These are phyloP conservation scores for Capronia coronata DNA, from an alignment of 2,329 filamentous ascomycete genomes.

Conservation along the genomic window DNA sequence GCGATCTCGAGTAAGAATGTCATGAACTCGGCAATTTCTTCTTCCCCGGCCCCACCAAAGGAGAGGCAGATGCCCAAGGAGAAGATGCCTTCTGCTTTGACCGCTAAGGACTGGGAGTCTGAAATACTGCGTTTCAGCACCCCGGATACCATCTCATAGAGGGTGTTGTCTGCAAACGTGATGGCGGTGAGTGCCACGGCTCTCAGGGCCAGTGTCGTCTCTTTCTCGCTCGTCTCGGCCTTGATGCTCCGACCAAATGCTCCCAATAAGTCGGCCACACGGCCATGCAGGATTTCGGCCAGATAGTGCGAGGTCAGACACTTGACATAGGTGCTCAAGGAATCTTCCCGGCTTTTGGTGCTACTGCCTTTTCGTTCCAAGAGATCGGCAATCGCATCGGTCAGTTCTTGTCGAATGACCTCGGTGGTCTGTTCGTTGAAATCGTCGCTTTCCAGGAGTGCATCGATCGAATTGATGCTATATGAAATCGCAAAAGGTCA, in stretches of 20 bases:
- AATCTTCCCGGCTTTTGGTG: slow-evolving; percentile 61
- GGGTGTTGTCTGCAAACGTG: slow-evolving; percentile 57
- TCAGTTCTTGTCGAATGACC: slow-evolving; percentile 57
- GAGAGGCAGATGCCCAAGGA: slow-evolving; percentile 65
- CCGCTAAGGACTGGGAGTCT: slow-evolving; percentile 57
- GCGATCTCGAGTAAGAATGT: slow-evolving; percentile 70
- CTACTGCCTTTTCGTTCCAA: slow-evolving; percentile 73
- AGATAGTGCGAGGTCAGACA: slow-evolving; percentile 64
- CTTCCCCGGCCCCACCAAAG: slow-evolving; percentile 66
- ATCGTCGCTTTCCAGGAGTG: slow-evolving; percentile 51
- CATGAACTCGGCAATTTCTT: slow-evolving; percentile 65
- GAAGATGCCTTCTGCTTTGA: slow-evolving; percentile 67
- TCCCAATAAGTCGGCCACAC: slow-evolving; percentile 55
- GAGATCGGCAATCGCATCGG: slow-evolving; percentile 63
- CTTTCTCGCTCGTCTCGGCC: slow-evolving; percentile 59
- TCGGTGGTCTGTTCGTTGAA: slow-evolving; percentile 46
- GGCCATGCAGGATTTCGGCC: slow-evolving; percentile 54
- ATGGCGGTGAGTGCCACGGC: slow-evolving; percentile 65
- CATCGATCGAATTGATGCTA: slow-evolving; percentile 62
- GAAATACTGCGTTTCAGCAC: slow-evolving; percentile 58
- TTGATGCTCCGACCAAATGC: slow-evolving; percentile 66
- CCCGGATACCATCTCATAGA: slow-evolving; percentile 57
- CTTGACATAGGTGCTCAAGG: slow-evolving; percentile 55
- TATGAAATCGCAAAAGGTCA: slow-evolving; percentile 10
- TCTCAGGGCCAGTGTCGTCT: slow-evolving; percentile 64